Conservation (phyloP, 306 rosid species). For the Acacia acuminata region DNA sequence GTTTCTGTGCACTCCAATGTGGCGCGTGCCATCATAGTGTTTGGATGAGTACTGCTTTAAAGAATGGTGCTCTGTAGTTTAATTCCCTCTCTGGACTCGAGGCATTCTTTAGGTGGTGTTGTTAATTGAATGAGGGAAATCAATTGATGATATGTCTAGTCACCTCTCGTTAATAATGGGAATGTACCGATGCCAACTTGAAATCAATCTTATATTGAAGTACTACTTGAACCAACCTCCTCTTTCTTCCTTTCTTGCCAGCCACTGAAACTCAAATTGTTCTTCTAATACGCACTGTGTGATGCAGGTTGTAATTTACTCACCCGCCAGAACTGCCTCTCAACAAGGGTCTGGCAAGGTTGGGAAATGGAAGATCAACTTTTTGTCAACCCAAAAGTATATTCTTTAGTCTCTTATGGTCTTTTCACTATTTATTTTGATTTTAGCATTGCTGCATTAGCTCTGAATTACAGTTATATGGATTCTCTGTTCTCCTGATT, state of each 20-base stretch:
- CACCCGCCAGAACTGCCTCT: conserved; percentile 95
- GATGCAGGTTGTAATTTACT: conserved; percentile 82
- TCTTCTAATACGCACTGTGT: background rate
- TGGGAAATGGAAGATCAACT: conserved; percentile 96
- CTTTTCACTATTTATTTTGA: background rate
- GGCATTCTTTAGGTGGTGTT: background rate
- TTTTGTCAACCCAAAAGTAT: conserved; percentile 80
- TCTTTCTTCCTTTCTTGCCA: background rate
- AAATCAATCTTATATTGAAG: background rate
- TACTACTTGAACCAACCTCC: background rate
- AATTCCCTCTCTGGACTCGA: background rate
- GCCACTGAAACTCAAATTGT: background rate
- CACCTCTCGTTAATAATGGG: background rate
- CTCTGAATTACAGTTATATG: background rate
- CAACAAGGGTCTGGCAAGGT: conserved; percentile 99
- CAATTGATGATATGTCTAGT: background rate
- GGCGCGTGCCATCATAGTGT: background rate
- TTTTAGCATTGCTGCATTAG: background rate
- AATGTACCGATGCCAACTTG: background rate
- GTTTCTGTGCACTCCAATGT: background rate
- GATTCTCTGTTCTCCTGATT: background rate
- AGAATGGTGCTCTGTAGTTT: background rate
- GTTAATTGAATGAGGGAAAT: background rate
- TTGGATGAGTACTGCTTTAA: background rate
- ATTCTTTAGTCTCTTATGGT: background rate